Evolutionary conservation across 1,139 yeast species (phyloP).

Genomic region (Zygosaccharomyces pseudobailii): DNA sequence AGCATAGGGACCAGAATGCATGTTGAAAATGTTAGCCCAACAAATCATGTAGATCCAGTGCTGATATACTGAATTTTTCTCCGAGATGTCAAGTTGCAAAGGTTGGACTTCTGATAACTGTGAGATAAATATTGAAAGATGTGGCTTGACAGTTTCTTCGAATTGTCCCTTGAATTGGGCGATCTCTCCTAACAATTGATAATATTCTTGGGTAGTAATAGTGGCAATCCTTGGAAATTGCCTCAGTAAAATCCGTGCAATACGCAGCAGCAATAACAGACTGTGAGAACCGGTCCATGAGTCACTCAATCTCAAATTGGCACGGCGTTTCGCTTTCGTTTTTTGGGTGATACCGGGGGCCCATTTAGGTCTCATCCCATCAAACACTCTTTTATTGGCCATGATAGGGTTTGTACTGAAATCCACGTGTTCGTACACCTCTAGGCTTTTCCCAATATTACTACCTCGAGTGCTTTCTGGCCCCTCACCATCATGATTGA

Average conservation of each 20-base stretch:
- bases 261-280: conserved; percentile 42
- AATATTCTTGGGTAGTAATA: conserved; percentile 35
- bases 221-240: conserved; percentile 38
- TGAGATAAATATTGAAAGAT: conserved; percentile 13
- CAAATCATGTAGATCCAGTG: conserved; percentile 75
- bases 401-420: conserved; percentile 6
- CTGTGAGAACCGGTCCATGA: conserved; percentile 63
- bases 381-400: conserved; percentile 16
- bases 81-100: conserved; percentile 57
- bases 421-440: conserved; percentile 26
- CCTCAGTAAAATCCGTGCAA: conserved; percentile 39
- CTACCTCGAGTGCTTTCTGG: conserved; percentile 10
- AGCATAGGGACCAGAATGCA: conserved; percentile 24
- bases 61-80: conserved; percentile 41
- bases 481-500: conserved; percentile 2
- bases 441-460: conserved; percentile 15
- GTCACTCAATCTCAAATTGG: conserved; percentile 44
- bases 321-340: conserved; percentile 55
- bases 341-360: conserved; percentile 62
- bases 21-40: conserved; percentile 59
- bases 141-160: conserved; percentile 5
- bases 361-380: conserved; percentile 33
- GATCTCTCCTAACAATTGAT: conserved; percentile 19
- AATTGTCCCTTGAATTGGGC: conserved; percentile 16
- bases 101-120: conserved; percentile 40